phyloP scores from a whole-genome alignment of 163 green algal species.

The Trebouxiophyceae sp. region DNA sequence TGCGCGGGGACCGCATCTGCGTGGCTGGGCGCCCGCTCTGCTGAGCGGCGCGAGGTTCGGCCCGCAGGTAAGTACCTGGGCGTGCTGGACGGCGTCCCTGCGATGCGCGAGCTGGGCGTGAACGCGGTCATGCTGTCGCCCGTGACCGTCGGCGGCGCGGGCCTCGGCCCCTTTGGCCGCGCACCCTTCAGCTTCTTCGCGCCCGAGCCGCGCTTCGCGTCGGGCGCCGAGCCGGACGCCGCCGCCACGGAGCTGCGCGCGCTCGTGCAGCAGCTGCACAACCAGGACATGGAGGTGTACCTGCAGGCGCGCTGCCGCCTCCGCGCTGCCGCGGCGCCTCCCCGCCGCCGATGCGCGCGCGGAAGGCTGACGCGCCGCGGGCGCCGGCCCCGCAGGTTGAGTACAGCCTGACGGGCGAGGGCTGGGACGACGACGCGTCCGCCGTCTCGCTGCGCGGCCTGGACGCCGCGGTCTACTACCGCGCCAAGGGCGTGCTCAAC shows the following conservation, averaged over 20 bases:
- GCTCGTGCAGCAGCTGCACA: slow-evolving; percentile 45
- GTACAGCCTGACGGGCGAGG: slow-evolving; percentile 72
- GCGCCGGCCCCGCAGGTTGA: slow-evolving; percentile 54
- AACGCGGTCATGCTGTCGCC: slow-evolving; percentile 35
- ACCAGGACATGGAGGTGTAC: slow-evolving; percentile 60
- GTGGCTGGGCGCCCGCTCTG: neutral
- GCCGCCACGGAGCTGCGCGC: slow-evolving; percentile 32
- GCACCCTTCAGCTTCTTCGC: slow-evolving; percentile 47
- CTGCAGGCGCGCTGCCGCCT: too few species aligned
- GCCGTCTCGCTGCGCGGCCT: slow-evolving; percentile 54
- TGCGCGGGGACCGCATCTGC: neutral
- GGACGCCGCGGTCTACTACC: slow-evolving; percentile 61
- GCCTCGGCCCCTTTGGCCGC: slow-evolving; percentile 24
- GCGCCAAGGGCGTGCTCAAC: slow-evolving; percentile 40
- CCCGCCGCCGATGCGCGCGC: too few species aligned
- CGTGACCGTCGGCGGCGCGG: slow-evolving; percentile 6
- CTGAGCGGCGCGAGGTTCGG: neutral
- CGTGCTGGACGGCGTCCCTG: slow-evolving; percentile 18
- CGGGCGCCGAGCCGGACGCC: slow-evolving; percentile 7
- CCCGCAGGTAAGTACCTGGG: slow-evolving; percentile 26
- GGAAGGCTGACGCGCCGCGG: too few species aligned
- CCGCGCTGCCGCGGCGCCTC: too few species aligned
- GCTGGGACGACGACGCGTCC: slow-evolving; percentile 35
- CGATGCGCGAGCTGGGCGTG: slow-evolving; percentile 25
- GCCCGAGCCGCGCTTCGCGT: slow-evolving; percentile 34